Conservation (phyloP, 108 stramenopile species). For the Asterionellopsis glacialis region DNA sequence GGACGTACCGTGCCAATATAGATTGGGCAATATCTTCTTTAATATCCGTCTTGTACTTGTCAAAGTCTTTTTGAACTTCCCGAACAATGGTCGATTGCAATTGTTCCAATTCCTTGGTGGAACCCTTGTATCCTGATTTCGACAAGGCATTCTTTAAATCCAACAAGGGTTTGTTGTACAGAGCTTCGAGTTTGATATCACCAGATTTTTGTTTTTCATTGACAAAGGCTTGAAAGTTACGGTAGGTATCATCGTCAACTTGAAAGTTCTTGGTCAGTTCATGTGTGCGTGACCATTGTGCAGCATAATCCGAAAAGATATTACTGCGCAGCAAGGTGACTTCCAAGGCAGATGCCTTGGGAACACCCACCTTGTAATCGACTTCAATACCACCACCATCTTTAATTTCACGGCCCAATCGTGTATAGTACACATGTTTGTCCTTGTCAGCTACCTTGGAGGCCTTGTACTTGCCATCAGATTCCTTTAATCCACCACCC, state of each 20-base stretch:
- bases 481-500: constrained; percentile 46
- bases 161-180: constrained; percentile 57
- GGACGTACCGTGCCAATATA: constrained; percentile 76
- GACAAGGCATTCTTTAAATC: constrained; percentile 68
- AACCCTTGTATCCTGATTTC: constrained; percentile 59
- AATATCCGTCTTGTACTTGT: constrained; percentile 75
- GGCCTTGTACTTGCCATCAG: constrained; percentile 43
- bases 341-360: constrained; percentile 80
- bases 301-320: constrained; percentile 77
- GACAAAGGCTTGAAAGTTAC: constrained; percentile 72
- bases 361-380: constrained; percentile 84
- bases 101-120: constrained; percentile 57
- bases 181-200: constrained; percentile 67
- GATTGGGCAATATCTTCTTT: constrained; percentile 78
- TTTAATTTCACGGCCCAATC: constrained; percentile 64
- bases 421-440: constrained; percentile 66
- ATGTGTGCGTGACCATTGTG: constrained; percentile 73
- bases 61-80: constrained; percentile 77
- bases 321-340: constrained; percentile 75
- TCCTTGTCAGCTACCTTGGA: constrained; percentile 66
- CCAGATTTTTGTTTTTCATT: constrained; percentile 53
- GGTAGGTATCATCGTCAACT: constrained; percentile 70
- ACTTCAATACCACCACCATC: constrained; percentile 93
- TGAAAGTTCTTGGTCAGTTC: constrained; percentile 69
- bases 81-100: constrained; percentile 60